A percentile compares a stretch with the other conserved stretches of the same genome.
Conservation (phyloP, 2,329 filamentous ascomycete genomes). For the Cephalotrichum gorgonifer region DNA sequence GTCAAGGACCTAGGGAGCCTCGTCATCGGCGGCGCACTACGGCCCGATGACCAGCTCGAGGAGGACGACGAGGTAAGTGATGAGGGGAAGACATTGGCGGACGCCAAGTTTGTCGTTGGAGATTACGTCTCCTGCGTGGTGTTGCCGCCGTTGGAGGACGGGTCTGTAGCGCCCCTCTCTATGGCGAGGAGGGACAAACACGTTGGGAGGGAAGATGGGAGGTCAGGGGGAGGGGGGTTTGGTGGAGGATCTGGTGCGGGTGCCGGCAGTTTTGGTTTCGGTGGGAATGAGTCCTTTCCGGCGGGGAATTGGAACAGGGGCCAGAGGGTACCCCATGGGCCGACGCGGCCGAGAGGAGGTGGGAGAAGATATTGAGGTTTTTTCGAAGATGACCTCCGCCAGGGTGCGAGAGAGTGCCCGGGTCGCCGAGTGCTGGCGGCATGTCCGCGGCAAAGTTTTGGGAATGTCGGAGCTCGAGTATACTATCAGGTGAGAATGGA, state of each 20-base stretch:
- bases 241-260: constrained; percentile 21
- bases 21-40: constrained; percentile 53
- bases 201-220: constrained; percentile 20
- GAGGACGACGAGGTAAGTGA: constrained; percentile 37
- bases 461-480: no score
- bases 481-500: no score
- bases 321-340: constrained; percentile 47
- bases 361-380: neutral
- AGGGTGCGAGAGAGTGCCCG: no score
- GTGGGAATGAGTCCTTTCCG: constrained; percentile 13
- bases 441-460: no score
- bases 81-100: constrained; percentile 61
- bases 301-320: constrained; percentile 58
- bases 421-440: no score
- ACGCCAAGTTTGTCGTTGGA: constrained; percentile 75
- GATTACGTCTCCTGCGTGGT: constrained; percentile 82
- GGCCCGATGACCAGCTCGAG: constrained; percentile 29
- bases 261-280: no score
- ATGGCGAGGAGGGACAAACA: constrained; percentile 31
- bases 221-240: constrained; percentile 24
- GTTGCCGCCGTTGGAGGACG: constrained; percentile 63
- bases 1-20: constrained; percentile 77
- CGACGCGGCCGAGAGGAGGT: constrained; percentile 10
- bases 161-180: constrained; percentile 57
- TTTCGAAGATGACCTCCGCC: no score